phyloP scores from a whole-genome alignment of 306 rosid genomes.

The Dalbergia cochinchinensis region DNA sequence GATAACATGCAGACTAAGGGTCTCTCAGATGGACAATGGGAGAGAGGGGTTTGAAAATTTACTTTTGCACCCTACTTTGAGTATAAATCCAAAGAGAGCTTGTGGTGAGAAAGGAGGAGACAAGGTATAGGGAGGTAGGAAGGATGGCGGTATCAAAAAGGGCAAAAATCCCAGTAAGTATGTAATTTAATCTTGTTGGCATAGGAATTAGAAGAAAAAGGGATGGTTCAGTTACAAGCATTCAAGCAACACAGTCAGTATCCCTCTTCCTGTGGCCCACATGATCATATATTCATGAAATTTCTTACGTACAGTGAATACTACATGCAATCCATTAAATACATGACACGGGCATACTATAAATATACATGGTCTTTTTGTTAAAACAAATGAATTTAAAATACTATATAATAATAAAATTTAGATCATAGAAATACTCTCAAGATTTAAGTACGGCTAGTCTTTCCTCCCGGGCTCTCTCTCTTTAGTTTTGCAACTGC shows the following conservation, averaged over 20 bases:
- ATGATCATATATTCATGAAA: conserved; percentile 8
- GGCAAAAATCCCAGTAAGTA: conserved; percentile 40
- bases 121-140: conserved; percentile 40
- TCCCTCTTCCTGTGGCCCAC: conserved; percentile 39
- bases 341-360: background rate
- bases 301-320: background rate
- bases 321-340: background rate
- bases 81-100: conserved; percentile 31
- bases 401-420: background rate
- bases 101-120: conserved; percentile 32
- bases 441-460: background rate
- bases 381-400: background rate
- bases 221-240: conserved; percentile 44
- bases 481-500: background rate
- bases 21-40: conserved; percentile 37
- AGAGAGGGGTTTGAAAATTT: conserved; percentile 25
- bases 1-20: conserved; percentile 15
- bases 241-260: conserved; percentile 11
- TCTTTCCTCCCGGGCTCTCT: background rate
- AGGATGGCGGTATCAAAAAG: conserved; percentile 27
- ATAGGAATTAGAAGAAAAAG: conserved; percentile 34
- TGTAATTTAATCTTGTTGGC: conserved; percentile 33
- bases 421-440: background rate
- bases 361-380: background rate
- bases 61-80: background rate